Conservation (phyloP, 2,329 filamentous ascomycete genomes). For the Fusarium luffae region DNA sequence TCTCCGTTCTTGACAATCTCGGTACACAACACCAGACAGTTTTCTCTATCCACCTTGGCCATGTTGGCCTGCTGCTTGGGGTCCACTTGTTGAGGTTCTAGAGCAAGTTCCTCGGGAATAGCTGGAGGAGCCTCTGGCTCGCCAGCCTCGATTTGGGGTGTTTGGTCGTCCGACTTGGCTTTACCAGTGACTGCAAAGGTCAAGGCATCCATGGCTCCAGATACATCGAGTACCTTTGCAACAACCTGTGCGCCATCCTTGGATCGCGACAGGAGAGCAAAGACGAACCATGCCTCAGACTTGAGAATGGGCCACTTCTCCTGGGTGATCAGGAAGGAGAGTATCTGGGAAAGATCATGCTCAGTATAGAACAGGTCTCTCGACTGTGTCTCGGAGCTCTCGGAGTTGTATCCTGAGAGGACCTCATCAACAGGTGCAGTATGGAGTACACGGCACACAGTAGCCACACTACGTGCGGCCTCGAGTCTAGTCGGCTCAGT, state of each 20-base stretch:
- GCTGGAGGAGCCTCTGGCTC: conserved; percentile 21
- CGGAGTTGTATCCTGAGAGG: conserved; percentile 51
- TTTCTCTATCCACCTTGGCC: conserved; percentile 67
- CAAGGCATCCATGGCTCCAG: conserved; percentile 58
- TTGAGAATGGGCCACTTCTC: conserved; percentile 68
- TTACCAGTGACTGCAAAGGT: conserved; percentile 62
- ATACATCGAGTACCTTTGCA: conserved; percentile 55
- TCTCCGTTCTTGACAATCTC: conserved; percentile 62
- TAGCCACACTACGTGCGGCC: conserved; percentile 64
- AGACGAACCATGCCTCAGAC: conserved; percentile 71
- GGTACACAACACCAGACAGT: conserved; percentile 68
- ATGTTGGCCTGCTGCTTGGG: conserved; percentile 57
- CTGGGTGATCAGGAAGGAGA: conserved; percentile 66
- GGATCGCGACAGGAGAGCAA: conserved; percentile 68
- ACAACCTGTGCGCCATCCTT: conserved; percentile 61
- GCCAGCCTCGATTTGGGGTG: conserved; percentile 34
- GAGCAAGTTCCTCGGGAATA: conserved; percentile 50
- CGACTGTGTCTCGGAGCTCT: not conserved
- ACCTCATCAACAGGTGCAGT: conserved; percentile 49
- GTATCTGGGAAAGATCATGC: conserved; percentile 56
- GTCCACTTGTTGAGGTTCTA: conserved; percentile 62
- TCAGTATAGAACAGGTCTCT: conserved; percentile 57
- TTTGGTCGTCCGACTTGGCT: conserved; percentile 18
- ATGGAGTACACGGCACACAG: conserved; percentile 67
- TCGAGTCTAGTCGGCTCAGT: conserved; percentile 68